A percentile compares a stretch with the other conserved stretches of the same genome.
phyloP scores from a whole-genome alignment of 1,284 basidiomycete species.

The Cryptococcus hybrid region DNA sequence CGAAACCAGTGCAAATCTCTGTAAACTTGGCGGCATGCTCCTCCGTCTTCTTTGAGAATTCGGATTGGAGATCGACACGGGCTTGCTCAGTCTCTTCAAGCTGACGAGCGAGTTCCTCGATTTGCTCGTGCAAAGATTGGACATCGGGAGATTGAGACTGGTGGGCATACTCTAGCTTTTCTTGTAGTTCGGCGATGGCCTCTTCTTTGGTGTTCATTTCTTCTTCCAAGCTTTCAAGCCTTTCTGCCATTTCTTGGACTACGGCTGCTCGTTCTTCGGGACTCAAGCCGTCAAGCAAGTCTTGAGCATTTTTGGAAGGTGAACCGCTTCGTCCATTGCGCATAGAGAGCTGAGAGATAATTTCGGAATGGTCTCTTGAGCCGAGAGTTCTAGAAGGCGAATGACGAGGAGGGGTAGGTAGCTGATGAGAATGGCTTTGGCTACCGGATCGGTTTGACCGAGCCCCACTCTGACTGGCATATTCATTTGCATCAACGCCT shows the following conservation, averaged over 20 bases:
- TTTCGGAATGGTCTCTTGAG: constrained; percentile 2
- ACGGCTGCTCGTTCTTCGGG: constrained; percentile 20
- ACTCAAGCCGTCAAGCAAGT: constrained; percentile 13
- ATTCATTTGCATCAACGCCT: constrained; percentile 29
- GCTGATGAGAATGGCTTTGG: constrained; percentile 4
- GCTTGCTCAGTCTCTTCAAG: constrained; percentile 28
- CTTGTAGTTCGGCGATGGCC: constrained; percentile 21
- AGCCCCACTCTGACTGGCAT: background rate
- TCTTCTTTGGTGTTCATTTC: constrained; percentile 30
- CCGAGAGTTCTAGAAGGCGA: background rate
- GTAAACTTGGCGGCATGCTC: constrained; percentile 38
- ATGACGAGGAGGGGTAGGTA: constrained; percentile 3
- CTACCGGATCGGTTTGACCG: background rate
- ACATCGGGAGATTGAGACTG: background rate
- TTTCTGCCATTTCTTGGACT: constrained; percentile 30
- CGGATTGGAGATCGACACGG: constrained; percentile 18
- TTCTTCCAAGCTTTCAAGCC: constrained; percentile 29
- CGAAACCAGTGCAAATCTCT: constrained; percentile 38
- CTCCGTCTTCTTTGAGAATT: constrained; percentile 40
- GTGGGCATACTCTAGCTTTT: constrained; percentile 7
- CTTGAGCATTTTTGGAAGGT: constrained; percentile 1
- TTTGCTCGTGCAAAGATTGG: background rate
- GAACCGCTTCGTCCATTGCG: background rate
- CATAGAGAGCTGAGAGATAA: constrained; percentile 6
- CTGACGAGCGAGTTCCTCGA: constrained; percentile 15